Conservation (phyloP, 23 red algal genomes). For the Porphyridium purpureum region DNA sequence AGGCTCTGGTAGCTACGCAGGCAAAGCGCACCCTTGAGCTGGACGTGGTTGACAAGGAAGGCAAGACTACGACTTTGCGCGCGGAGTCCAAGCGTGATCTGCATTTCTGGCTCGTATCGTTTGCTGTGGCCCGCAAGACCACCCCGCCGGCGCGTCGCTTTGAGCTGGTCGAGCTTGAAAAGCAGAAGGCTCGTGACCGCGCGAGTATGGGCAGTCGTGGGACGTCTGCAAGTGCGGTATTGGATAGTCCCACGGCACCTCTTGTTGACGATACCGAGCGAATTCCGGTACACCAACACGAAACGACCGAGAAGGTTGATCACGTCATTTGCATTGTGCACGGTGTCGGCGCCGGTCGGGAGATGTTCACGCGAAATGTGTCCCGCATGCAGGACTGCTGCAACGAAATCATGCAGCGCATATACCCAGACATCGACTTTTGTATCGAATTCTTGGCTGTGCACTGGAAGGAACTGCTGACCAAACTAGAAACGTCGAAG, state of each 20-base stretch:
- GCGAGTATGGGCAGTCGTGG: too few species aligned
- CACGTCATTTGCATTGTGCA: conserved; percentile 76
- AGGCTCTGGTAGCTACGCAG: conserved; percentile 15
- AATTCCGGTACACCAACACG: neutral
- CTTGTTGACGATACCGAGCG: too few species aligned
- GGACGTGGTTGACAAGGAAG: conserved; percentile 32
- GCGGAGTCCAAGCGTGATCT: conserved; percentile 27
- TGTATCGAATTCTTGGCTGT: conserved; percentile 39
- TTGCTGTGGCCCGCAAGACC: conserved; percentile 40
- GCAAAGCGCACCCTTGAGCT: conserved; percentile 26
- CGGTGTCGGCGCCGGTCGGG: conserved; percentile 41
- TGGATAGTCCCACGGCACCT: too few species aligned
- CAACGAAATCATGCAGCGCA: conserved; percentile 39
- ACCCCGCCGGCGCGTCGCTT: conserved; percentile 53
- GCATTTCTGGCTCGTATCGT: conserved; percentile 30
- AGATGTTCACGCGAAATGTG: conserved; percentile 17
- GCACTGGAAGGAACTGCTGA: conserved; percentile 57
- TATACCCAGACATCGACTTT: conserved; percentile 66
- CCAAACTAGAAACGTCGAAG: conserved; percentile 29
- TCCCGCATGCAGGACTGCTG: conserved; percentile 26
- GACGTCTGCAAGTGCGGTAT: neutral
- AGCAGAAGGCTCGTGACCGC: too few species aligned
- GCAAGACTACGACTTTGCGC: conserved; percentile 31
- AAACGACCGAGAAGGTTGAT: conserved; percentile 6
- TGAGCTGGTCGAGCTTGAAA: neutral